These are phyloP conservation scores for Cladophialophora psammophila DNA, from an alignment of 2,329 filamentous ascomycete genomes.

Conservation along the genomic window DNA sequence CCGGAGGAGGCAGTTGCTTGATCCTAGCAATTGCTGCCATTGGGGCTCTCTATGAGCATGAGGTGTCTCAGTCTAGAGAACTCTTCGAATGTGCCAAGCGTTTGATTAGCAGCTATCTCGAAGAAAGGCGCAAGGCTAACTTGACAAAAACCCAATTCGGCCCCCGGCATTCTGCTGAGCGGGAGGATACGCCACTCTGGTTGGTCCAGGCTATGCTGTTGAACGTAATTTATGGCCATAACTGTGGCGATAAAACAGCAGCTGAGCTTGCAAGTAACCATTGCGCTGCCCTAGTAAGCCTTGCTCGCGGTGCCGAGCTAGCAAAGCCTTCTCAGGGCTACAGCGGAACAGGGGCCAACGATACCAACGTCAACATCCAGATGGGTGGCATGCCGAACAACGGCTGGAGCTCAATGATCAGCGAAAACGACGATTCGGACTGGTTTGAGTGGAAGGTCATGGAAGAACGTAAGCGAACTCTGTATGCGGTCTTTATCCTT, in stretches of 20 bases:
- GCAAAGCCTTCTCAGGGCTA: slow-evolving; percentile 55
- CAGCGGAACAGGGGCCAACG: slow-evolving; percentile 35
- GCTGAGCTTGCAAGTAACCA: slow-evolving; percentile 93
- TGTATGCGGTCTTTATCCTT: slow-evolving; percentile 88
- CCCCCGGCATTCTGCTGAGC: slow-evolving; percentile 38
- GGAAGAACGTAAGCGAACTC: slow-evolving; percentile 91
- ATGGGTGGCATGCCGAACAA: slow-evolving; percentile 56
- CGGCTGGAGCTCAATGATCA: slow-evolving; percentile 48
- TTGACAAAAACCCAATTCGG: slow-evolving; percentile 68
- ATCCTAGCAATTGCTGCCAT: slow-evolving; percentile 88
- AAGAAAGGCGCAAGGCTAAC: slow-evolving; percentile 86
- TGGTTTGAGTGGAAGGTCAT: slow-evolving; percentile 89
- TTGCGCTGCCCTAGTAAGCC: slow-evolving; percentile 86
- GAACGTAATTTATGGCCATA: slow-evolving; percentile 94
- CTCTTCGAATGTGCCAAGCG: slow-evolving; percentile 93
- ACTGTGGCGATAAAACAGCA: slow-evolving; percentile 88
- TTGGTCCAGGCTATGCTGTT: slow-evolving; percentile 96
- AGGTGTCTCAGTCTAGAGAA: slow-evolving; percentile 78
- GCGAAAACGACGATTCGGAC: slow-evolving; percentile 66
- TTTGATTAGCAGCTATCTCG: slow-evolving; percentile 91
- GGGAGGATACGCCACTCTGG: slow-evolving; percentile 79
- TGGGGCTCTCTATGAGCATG: slow-evolving; percentile 85
- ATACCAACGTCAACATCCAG: slow-evolving; percentile 47
- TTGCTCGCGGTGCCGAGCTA: slow-evolving; percentile 87
- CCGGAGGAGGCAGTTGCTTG: slow-evolving; percentile 84